Conservation (phyloP, 1,284 basidiomycete genomes). For the Apiotrichum siamense region DNA sequence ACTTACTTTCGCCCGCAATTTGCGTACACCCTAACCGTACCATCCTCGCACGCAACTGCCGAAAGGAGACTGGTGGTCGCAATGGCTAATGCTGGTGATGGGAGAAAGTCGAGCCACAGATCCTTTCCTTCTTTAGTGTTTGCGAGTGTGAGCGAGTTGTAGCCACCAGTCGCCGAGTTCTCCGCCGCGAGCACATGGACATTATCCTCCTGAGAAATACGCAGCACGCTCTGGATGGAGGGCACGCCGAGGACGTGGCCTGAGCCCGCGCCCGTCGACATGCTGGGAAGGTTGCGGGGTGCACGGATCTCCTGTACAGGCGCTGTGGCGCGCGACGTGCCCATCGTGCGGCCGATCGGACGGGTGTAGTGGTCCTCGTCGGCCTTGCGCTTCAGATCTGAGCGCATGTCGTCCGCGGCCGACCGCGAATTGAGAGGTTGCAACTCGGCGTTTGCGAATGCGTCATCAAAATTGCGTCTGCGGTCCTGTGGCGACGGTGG, state of each 20-base stretch:
- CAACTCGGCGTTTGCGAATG: conserved; percentile 18
- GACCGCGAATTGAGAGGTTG: conserved; percentile 33
- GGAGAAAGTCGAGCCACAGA: conserved; percentile 82
- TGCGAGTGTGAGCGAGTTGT: conserved; percentile 46
- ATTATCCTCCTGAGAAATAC: conserved; percentile 23
- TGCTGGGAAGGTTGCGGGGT: conserved; percentile 3
- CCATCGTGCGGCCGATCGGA: conserved; percentile 26
- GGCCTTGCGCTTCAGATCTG: conserved; percentile 31
- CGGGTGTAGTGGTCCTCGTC: conserved; percentile 12
- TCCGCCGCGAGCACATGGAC: conserved; percentile 53
- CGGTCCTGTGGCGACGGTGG: background rate
- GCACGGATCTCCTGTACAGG: conserved; percentile 34
- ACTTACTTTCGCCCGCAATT: conserved; percentile 66
- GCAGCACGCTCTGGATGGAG: conserved; percentile 30
- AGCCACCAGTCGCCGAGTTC: conserved; percentile 62
- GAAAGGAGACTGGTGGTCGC: conserved; percentile 63
- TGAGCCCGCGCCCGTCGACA: background rate
- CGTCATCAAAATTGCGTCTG: conserved; percentile 7
- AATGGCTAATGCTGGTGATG: conserved; percentile 61
- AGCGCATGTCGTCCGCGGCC: conserved; percentile 17
- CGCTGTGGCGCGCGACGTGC: conserved; percentile 8
- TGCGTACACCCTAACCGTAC: conserved; percentile 70
- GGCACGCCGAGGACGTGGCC: conserved; percentile 13
- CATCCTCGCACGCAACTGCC: conserved; percentile 71
- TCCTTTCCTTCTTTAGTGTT: conserved; percentile 58